These are phyloP conservation scores for Xylaria sp. DNA, from an alignment of 495 filamentous ascomycete genomes.

Conservation along the genomic window DNA sequence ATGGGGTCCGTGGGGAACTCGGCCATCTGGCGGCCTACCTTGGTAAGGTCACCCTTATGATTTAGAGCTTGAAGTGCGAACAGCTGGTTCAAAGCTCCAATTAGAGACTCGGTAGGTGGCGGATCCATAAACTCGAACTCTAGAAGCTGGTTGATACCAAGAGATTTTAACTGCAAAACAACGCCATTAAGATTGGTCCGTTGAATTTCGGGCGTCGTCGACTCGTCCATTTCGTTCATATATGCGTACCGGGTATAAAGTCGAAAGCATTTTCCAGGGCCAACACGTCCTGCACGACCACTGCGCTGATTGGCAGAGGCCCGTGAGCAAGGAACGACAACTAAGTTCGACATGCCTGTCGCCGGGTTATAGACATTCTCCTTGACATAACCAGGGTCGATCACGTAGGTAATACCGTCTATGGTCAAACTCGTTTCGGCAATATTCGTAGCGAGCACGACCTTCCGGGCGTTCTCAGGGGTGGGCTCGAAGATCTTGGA, in stretches of 20 bases:
- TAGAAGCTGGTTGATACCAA: conserved; percentile 93
- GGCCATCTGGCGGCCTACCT: conserved; percentile 93
- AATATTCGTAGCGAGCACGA: conserved; percentile 89
- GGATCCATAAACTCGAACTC: conserved; percentile 98
- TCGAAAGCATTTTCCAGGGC: conserved; percentile 93
- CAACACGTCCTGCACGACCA: conserved; percentile 90
- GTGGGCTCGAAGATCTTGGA: conserved; percentile 91
- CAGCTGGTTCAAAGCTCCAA: conserved; percentile 87
- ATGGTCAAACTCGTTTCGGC: conserved; percentile 90
- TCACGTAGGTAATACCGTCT: conserved; percentile 90
- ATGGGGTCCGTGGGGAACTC: conserved; percentile 96
- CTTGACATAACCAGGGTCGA: conserved; percentile 92
- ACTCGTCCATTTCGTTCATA: conserved; percentile 93
- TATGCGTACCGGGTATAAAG: conserved; percentile 95
- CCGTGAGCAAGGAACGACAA: conserved; percentile 91
- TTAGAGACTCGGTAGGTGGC: conserved; percentile 88
- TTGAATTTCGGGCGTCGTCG: conserved; percentile 93
- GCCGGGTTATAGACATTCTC: conserved; percentile 93
- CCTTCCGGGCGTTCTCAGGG: conserved; percentile 78
- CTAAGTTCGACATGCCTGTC: conserved; percentile 90
- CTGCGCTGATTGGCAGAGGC: conserved; percentile 93
- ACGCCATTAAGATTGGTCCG: conserved; percentile 85
- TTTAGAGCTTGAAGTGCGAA: conserved; percentile 93
- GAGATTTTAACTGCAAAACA: conserved; percentile 84
- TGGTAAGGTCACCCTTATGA: conserved; percentile 87